These are phyloP conservation scores for Schrenkiella parvula DNA, from an alignment of 345 rosid genomes.

Conservation along the genomic window DNA sequence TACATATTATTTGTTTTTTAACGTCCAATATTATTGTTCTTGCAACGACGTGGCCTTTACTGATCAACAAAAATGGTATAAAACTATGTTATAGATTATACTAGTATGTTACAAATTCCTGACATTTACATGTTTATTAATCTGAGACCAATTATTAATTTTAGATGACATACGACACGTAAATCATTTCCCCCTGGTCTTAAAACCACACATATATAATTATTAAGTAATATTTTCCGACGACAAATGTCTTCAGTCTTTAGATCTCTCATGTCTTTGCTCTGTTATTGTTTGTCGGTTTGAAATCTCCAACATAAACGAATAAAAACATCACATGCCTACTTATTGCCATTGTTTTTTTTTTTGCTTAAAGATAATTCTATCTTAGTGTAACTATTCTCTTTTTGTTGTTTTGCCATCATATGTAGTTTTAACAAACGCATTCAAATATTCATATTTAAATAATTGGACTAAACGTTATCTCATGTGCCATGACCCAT, in stretches of 20 bases:
- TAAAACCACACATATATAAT: not conserved
- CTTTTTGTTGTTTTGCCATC: too few relatives aligned
- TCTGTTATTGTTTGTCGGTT: not conserved
- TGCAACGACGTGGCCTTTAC: not conserved
- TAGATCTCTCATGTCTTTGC: not conserved
- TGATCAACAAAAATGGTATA: not conserved
- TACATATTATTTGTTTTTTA: not conserved
- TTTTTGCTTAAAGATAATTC: not conserved
- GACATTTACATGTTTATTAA: not conserved
- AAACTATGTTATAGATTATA: not conserved
- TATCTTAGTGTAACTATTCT: too few relatives aligned
- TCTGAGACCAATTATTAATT: not conserved
- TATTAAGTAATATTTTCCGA: not conserved
- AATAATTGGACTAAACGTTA: not conserved
- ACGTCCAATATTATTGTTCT: not conserved
- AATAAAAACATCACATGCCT: not conserved
- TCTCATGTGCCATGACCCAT: not conserved
- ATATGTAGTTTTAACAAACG: too few relatives aligned
- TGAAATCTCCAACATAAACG: not conserved
- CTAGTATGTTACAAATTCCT: not conserved
- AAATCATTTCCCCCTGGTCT: not conserved
- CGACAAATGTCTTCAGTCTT: constrained; percentile 5
- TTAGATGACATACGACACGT: not conserved
- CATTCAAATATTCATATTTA: not conserved
- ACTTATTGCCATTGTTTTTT: not conserved